Percentiles rank a stretch among this genome's conserved stretches.
phyloP scores from a whole-genome alignment of 106 monocot genomes.

The Apostasia shenzhenica region DNA sequence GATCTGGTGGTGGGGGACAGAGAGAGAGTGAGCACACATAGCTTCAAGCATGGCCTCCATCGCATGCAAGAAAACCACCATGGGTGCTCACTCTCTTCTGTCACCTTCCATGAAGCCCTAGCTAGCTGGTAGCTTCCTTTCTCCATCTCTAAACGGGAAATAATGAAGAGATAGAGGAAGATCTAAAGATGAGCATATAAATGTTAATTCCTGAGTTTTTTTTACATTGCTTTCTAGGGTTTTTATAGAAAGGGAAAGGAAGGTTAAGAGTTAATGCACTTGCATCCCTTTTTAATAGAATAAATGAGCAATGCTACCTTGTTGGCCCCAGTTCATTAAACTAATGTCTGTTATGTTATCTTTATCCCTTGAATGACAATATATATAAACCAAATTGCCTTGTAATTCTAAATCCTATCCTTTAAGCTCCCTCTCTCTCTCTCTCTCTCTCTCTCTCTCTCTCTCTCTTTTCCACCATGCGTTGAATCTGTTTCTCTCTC shows the following conservation, averaged over 20 bases:
- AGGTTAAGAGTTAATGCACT: background rate
- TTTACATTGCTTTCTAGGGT: background rate
- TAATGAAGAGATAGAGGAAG: background rate
- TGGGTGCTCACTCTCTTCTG: constrained; percentile 36
- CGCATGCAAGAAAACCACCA: constrained; percentile 21
- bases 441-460: background rate
- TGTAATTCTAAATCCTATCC: constrained; percentile 4
- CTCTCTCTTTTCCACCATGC: background rate
- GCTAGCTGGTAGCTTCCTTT: background rate
- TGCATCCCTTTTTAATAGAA: background rate
- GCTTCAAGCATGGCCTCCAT: constrained; percentile 12
- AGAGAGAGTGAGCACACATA: constrained; percentile 26
- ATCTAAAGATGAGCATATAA: background rate
- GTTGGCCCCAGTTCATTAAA: background rate
- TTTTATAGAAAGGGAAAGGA: background rate
- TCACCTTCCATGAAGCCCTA: constrained; percentile 11
- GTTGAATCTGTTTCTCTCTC: too few relatives aligned
- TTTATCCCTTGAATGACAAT: background rate
- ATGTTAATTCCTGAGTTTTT: too few relatives aligned
- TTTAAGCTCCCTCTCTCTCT: background rate
- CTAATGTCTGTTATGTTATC: background rate
- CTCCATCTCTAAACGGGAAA: background rate
- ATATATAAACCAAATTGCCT: background rate
- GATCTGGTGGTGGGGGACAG: constrained; percentile 22
- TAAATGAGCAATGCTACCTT: background rate